Conservation (phyloP, 441 rosid species). For the Bocquillonia castaneifolia region DNA sequence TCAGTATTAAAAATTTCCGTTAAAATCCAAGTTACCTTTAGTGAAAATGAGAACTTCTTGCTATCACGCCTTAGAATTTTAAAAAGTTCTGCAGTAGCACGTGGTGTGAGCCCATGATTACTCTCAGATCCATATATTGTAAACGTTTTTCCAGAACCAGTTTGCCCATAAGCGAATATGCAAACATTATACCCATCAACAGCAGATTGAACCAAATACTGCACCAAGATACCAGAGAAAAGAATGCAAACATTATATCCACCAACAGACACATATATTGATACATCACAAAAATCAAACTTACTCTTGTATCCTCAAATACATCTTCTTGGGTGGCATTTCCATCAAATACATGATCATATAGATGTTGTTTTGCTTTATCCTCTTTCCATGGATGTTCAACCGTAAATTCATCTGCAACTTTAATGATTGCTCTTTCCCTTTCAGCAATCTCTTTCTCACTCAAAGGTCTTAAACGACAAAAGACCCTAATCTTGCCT, state of each 20-base stretch:
- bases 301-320: conserved; percentile 83
- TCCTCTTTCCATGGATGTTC: conserved; percentile 96
- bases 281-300: conserved; percentile 18
- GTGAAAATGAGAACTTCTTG: conserved; percentile 72
- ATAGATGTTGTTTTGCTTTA: conserved; percentile 75
- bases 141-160: conserved; percentile 96
- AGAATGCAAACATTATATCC: conserved; percentile 10
- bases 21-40: conserved; percentile 44
- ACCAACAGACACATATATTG: background rate
- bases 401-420: conserved; percentile 75
- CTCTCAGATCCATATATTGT: conserved; percentile 75
- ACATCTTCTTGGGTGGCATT: conserved; percentile 70
- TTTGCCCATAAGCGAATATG: conserved; percentile 97
- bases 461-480: conserved; percentile 79
- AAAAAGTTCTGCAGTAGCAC: conserved; percentile 79
- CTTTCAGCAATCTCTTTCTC: conserved; percentile 65
- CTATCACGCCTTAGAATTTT: conserved; percentile 63
- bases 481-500: conserved; percentile 89
- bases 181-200: conserved; percentile 94
- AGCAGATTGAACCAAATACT: conserved; percentile 94
- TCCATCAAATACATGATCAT: conserved; percentile 87
- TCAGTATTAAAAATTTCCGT: background rate
- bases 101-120: conserved; percentile 83
- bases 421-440: conserved; percentile 41
- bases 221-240: conserved; percentile 24